Base-by-base conservation (phyloP, 192 early-diverging fungal genomes). In the Allomyces arbusculus region DNA sequence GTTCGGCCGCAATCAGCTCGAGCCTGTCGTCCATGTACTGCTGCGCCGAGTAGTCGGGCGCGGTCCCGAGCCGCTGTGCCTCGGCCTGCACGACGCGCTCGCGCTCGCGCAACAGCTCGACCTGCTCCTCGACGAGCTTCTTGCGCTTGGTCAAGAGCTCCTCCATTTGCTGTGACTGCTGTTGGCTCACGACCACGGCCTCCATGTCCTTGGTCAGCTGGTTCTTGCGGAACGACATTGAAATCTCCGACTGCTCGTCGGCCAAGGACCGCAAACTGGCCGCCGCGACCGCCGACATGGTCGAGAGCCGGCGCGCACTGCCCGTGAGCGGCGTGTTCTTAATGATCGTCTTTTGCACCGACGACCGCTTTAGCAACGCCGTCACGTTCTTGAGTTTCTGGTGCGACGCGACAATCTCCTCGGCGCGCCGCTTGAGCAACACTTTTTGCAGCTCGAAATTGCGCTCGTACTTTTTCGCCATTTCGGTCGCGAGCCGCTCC, bases 11-110 rank as follows among this genome's bases (percentile, higher is more conserved):
- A n/a, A 85, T 78, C 64, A 79, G 69, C 22, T 78, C 75, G 61
- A 85, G 68, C 8, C 76, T 74, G 28, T 82, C 83, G 66, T 85
- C 82, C 69, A 83, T 76, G 33, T 78, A 74, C 65, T 79, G 76
- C 23, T 72, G 64, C 10, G 73, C 65, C 5, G 72, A 68, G 4
- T 66, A 70, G 61, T 68, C 69, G 23, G 69, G 62, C 24, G 69
- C 45, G 23, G 68, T 43, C 20, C 67, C 71, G 44, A 61, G 61
- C 19, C 66, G 65, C 33, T 70, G 68, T 25, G 72, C 67, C 61
- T 83, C 77, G 23, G 70, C 66, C 40, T 67, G 62, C 16, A 79
- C 69, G 14, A 80, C 69, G 24, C 71, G 69, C 24, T 76, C 70
- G 25, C 83, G 75, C 63, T 85, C 79, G 33, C 74, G 66, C 23